These are phyloP conservation scores for Macrocybe gigantea DNA, from an alignment of 768 basidiomycete species.

Conservation along the genomic window DNA sequence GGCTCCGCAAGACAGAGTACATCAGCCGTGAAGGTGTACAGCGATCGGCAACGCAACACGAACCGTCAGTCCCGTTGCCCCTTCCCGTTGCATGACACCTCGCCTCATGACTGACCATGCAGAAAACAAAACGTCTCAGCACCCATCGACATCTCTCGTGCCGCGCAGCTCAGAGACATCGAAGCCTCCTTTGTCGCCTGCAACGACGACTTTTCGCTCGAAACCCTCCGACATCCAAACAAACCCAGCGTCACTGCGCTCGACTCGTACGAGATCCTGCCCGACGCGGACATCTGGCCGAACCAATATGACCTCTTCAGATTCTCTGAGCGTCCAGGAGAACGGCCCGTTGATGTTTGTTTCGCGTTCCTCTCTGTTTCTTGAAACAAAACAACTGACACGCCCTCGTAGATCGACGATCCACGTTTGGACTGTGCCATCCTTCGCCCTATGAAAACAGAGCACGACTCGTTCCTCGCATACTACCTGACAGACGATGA, in stretches of 20 bases:
- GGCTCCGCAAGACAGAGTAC: conserved; percentile 92
- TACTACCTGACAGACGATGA: conserved; percentile 81
- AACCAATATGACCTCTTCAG: conserved; percentile 86
- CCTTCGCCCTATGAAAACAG: conserved; percentile 81
- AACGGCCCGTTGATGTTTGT: conserved; percentile 61
- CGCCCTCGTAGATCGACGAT: conserved; percentile 52
- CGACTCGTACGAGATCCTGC: conserved; percentile 78
- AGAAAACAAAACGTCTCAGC: conserved; percentile 45
- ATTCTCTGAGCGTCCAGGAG: conserved; percentile 85
- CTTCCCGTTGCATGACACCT: neutral
- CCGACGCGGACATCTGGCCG: conserved; percentile 83
- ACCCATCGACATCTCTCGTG: conserved; percentile 64
- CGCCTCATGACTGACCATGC: neutral
- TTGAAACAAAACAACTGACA: neutral
- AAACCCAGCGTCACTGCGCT: conserved; percentile 71
- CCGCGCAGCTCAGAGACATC: conserved; percentile 72
- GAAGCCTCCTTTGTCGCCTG: conserved; percentile 69
- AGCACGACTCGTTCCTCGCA: conserved; percentile 82
- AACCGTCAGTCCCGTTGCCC: conserved; percentile 40
- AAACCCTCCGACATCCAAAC: conserved; percentile 66
- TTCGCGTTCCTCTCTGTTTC: neutral
- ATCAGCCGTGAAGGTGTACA: conserved; percentile 56
- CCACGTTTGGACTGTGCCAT: conserved; percentile 82
- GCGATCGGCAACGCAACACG: conserved; percentile 31
- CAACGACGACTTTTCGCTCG: conserved; percentile 55